Conservation (phyloP, 768 basidiomycete species). For the Trametopsis cervina region DNA sequence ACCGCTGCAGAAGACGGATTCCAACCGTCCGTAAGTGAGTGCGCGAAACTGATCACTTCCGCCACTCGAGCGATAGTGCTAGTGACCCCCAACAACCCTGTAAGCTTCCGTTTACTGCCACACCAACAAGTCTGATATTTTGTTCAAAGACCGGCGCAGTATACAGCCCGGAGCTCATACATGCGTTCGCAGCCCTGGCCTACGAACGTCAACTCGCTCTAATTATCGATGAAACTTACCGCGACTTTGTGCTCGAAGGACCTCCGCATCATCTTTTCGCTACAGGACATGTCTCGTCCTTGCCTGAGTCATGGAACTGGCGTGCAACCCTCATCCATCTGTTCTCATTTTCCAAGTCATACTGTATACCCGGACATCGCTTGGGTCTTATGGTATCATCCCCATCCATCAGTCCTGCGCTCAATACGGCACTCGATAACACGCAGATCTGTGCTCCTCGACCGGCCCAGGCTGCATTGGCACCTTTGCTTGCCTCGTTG, state of each 20-base stretch:
- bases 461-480: constrained; percentile 62
- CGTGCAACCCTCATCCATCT: constrained; percentile 56
- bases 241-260: constrained; percentile 54
- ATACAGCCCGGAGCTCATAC: constrained; percentile 51
- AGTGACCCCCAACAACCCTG: constrained; percentile 75
- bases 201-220: constrained; percentile 49
- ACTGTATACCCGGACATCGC: constrained; percentile 77
- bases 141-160: constrained; percentile 55
- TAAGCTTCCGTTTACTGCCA: constrained; percentile 22
- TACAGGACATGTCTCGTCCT: constrained; percentile 10
- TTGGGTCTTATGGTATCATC: constrained; percentile 67
- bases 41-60: constrained; percentile 43
- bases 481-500: constrained; percentile 44
- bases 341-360: constrained; percentile 78
- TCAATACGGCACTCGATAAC: constrained; percentile 65
- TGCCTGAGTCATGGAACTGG: constrained; percentile 38
- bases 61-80: constrained; percentile 66
- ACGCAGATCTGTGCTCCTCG: constrained; percentile 77
- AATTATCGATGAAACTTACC: constrained; percentile 84
- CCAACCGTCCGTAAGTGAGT: constrained; percentile 46
- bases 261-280: constrained; percentile 54
- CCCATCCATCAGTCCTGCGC: constrained; percentile 41
- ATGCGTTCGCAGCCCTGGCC: constrained; percentile 55
- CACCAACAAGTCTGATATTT: neutral
- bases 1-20: constrained; percentile 48